A percentile compares a stretch with the other conserved stretches of the same genome.
Evolutionary conservation across 2,329 filamentous ascomycete genomes (phyloP).

Genomic region (Pyricularia grisea): DNA sequence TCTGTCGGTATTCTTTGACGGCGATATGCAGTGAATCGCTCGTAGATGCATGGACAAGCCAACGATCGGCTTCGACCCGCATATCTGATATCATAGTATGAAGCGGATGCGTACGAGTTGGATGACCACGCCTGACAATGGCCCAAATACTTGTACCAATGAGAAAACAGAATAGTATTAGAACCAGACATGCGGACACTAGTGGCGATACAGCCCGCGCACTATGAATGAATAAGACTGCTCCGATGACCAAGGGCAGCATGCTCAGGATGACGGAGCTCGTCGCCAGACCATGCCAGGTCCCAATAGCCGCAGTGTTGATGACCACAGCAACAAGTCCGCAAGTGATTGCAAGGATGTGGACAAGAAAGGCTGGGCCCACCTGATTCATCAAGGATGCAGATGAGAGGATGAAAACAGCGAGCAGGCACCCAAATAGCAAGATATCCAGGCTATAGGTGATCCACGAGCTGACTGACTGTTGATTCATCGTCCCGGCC

Average conservation of each 20-base stretch:
- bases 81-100: constrained; percentile 38
- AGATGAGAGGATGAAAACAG: constrained; percentile 32
- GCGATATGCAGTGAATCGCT: constrained; percentile 38
- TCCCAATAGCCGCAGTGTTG: constrained; percentile 28
- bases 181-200: constrained; percentile 27
- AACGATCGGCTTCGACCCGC: constrained; percentile 36
- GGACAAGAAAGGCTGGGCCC: constrained; percentile 30
- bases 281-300: constrained; percentile 33
- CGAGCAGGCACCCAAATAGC: constrained; percentile 19
- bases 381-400: constrained; percentile 37
- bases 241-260: constrained; percentile 24
- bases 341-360: constrained; percentile 32
- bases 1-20: constrained; percentile 37
- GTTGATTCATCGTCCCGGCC: neutral
- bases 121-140: constrained; percentile 17
- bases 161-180: constrained; percentile 27
- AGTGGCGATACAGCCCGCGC: constrained; percentile 33
- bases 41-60: constrained; percentile 34
- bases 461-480: neutral
- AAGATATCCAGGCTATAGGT: neutral
- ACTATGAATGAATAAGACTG: constrained; percentile 35
- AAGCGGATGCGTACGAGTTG: constrained; percentile 31
- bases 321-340: constrained; percentile 26
- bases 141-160: constrained; percentile 27
- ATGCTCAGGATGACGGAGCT: constrained; percentile 26